Conservation (phyloP, 768 basidiomycete genomes). For the Roridomyces roridus region DNA sequence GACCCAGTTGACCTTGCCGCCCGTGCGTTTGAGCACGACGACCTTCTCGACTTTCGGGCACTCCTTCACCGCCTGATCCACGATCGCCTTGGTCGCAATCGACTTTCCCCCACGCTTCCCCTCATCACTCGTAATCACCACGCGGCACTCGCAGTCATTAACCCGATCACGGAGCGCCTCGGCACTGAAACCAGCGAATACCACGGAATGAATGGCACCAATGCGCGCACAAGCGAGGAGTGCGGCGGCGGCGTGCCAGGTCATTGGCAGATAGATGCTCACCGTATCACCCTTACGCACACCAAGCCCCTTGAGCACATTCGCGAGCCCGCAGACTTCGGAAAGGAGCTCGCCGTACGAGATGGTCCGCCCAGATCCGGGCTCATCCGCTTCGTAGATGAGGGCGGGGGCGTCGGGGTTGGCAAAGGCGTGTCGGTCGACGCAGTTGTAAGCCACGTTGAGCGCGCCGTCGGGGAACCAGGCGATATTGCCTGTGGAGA, state of each 20-base stretch:
- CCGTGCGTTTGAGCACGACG: conserved; percentile 88
- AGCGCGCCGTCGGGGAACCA: conserved; percentile 97
- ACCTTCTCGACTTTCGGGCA: conserved; percentile 90
- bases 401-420: conserved; percentile 82
- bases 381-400: conserved; percentile 98
- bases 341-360: conserved; percentile 86
- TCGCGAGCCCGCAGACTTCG: conserved; percentile 89
- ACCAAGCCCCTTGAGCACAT: conserved; percentile 87
- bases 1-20: conserved; percentile 80
- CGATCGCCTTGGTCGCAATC: conserved; percentile 94
- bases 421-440: conserved; percentile 94
- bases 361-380: conserved; percentile 76
- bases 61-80: conserved; percentile 87
- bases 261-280: conserved; percentile 92
- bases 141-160: conserved; percentile 84
- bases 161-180: conserved; percentile 94
- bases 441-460: conserved; percentile 96
- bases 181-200: conserved; percentile 96
- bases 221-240: conserved; percentile 98
- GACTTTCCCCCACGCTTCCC: conserved; percentile 93
- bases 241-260: conserved; percentile 94
- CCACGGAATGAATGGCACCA: conserved; percentile 95
- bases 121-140: conserved; percentile 97
- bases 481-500: conserved; percentile 83
- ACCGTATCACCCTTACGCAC: conserved; percentile 96